These are phyloP conservation scores for Kodamaea neixiangensis DNA, from an alignment of 805 yeast species.

Conservation along the genomic window DNA sequence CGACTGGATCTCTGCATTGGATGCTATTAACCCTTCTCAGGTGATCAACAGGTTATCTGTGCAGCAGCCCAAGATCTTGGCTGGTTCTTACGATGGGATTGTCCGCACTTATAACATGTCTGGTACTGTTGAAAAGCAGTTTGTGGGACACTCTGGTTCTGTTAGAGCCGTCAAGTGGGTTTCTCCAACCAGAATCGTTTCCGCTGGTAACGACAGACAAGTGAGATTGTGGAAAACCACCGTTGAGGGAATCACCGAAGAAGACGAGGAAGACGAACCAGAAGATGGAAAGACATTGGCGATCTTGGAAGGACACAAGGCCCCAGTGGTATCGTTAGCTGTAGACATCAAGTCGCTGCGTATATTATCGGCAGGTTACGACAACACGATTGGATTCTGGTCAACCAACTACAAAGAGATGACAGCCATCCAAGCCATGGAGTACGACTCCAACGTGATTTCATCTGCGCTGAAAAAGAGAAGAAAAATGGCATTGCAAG, in stretches of 20 bases:
- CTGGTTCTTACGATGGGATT: slow-evolving; percentile 94
- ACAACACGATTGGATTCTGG: slow-evolving; percentile 83
- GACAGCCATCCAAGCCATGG: slow-evolving; percentile 54
- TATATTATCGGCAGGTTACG: slow-evolving; percentile 84
- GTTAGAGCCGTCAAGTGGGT: slow-evolving; percentile 82
- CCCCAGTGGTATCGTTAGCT: slow-evolving; percentile 77
- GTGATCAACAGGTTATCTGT: slow-evolving; percentile 18
- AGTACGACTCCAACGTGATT: slow-evolving; percentile 46
- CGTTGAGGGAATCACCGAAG: slow-evolving; percentile 45
- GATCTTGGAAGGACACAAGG: slow-evolving; percentile 85
- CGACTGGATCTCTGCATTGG: slow-evolving; percentile 90
- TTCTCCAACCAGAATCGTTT: slow-evolving; percentile 69
- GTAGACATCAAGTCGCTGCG: slow-evolving; percentile 55
- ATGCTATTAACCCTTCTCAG: slow-evolving; percentile 44
- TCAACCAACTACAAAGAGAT: slow-evolving; percentile 83
- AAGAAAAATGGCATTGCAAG: slow-evolving; percentile 76
- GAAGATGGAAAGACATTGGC: slow-evolving; percentile 79
- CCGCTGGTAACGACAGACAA: slow-evolving; percentile 88
- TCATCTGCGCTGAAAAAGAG: slow-evolving; percentile 85
- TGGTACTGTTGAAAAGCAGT: slow-evolving; percentile 78
- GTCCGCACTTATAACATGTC: slow-evolving; percentile 85
- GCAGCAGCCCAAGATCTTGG: slow-evolving; percentile 58
- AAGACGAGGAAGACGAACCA: slow-evolving; percentile 40
- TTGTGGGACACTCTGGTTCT: slow-evolving; percentile 87
- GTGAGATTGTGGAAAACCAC: slow-evolving; percentile 83